Base-by-base conservation (phyloP, 2,329 filamentous ascomycete species). In the Raffaelea ambrosiae region DNA sequence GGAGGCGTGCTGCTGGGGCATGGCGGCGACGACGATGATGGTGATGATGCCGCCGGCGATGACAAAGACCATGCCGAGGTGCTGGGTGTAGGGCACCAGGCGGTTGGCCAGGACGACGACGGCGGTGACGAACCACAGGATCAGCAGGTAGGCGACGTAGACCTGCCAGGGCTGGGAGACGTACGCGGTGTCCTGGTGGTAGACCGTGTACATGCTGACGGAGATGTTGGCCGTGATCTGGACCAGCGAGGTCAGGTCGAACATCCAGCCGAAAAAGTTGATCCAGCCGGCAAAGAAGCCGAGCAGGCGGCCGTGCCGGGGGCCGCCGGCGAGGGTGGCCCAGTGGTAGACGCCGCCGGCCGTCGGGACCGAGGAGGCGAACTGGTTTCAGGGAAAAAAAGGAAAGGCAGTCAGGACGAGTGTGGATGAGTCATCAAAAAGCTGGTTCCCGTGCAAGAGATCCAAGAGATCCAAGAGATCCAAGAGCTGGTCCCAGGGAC, bases 211-310 rank as follows among this genome's bases (percentile, higher is more conserved):
- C 71, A 83, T 76, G 55, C 76, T 73, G 18, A 83, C 73, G 13
- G 73, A 63, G 53, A 81, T 71, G 56, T 83, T 81, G 52, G 72
- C 73, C 4, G 77, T 68, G 49, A 83, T 79, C 48, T 73, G 70
- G 16, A 73, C 65, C 56, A 83, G 74, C 2, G 77, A 76, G 4
- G 78, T 76, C 5, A 79, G 68, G 52, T 76, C 78, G 49, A 83
- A 79, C 52, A 82, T 73, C 80, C 80, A 83, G 14, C 71, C 76
- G 51, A 73, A 75, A 55, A 76, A 77, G 58, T 79, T 79, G 53
- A 71, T 64, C 66, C 68, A 88, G 23, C 84, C 84, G 0, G 83
- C 86, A 42, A 81, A 75, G 69, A 83, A 88, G 42, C 80, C 83
- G 11, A 86, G 71, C 23, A 79, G 66, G 0, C 79, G 77, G 18